These are phyloP conservation scores for Trypanosoma brucei DNA, from an alignment of 208 protist genomes.

Conservation along the genomic window DNA sequence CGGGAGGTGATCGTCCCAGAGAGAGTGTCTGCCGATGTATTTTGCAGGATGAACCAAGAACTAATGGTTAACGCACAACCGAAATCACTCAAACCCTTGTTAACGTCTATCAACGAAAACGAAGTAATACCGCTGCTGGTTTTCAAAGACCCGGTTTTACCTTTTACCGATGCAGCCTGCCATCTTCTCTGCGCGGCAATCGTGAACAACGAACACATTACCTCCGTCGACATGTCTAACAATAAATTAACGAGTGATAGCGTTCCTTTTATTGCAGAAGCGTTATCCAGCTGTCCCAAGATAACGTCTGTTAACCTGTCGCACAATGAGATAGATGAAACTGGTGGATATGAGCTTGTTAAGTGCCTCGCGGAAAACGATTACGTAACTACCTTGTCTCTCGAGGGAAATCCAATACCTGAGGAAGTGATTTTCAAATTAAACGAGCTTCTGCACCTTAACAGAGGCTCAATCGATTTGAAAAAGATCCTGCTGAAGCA, in stretches of 20 bases:
- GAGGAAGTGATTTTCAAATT: slow-evolving; percentile 35
- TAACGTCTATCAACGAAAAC: slow-evolving; percentile 49
- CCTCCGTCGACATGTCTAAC: slow-evolving; percentile 44
- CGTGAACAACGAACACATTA: slow-evolving; percentile 36
- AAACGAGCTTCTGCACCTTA: slow-evolving; percentile 61
- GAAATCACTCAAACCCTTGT: slow-evolving; percentile 45
- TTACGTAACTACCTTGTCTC: slow-evolving; percentile 34
- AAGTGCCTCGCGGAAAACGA: slow-evolving; percentile 34
- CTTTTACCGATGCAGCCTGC: slow-evolving; percentile 57
- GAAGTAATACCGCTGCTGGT: slow-evolving; percentile 47
- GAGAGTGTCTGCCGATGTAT: slow-evolving; percentile 22
- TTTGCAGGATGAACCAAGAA: slow-evolving; percentile 36
- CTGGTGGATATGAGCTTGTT: slow-evolving; percentile 45
- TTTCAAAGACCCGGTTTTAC: slow-evolving; percentile 28
- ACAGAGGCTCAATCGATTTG: slow-evolving; percentile 55
- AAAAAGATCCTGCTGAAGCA: slow-evolving; percentile 57
- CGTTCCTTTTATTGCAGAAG: slow-evolving; percentile 51
- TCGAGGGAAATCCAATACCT: slow-evolving; percentile 57
- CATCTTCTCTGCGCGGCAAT: slow-evolving; percentile 52
- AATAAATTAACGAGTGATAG: slow-evolving; percentile 66
- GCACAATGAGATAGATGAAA: slow-evolving; percentile 69
- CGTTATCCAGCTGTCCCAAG: slow-evolving; percentile 41
- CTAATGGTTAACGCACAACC: slow-evolving; percentile 71
- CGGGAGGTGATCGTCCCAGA: slow-evolving; percentile 30
- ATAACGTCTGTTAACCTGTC: slow-evolving; percentile 60